phyloP scores from a whole-genome alignment of 1,139 yeast genomes.

The Taiozyma sp. region DNA sequence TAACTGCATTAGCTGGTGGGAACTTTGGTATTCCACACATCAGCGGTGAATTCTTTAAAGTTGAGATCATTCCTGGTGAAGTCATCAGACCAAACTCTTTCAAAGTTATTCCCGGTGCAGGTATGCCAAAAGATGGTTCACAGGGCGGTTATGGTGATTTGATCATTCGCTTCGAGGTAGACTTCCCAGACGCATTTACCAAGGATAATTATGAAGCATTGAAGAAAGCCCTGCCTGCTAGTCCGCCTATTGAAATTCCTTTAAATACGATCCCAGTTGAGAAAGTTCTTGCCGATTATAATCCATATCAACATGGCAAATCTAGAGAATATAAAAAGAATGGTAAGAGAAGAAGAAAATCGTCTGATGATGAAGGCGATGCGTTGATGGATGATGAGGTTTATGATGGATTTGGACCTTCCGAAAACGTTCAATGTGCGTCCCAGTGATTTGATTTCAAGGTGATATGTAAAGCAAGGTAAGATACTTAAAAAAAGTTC shows the following conservation, averaged over 20 bases:
- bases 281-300: constrained; percentile 11
- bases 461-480: too few relatives aligned
- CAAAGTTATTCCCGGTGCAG: constrained; percentile 44
- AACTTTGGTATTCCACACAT: constrained; percentile 39
- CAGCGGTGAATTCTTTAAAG: constrained; percentile 37
- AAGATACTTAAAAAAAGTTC: neutral
- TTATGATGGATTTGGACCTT: neutral
- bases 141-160: constrained; percentile 41
- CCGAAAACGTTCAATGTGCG: constrained; percentile 54
- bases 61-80: constrained; percentile 40
- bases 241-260: constrained; percentile 21
- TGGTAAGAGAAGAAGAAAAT: constrained; percentile 29
- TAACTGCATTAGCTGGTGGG: constrained; percentile 55
- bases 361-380: constrained; percentile 24
- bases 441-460: constrained; percentile 23
- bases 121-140: constrained; percentile 53
- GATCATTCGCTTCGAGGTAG: constrained; percentile 44
- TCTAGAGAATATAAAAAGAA: constrained; percentile 8
- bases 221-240: constrained; percentile 36
- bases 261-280: constrained; percentile 6
- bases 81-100: constrained; percentile 41
- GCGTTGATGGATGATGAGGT: constrained; percentile 42
- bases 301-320: constrained; percentile 5
- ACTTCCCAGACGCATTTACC: constrained; percentile 40
- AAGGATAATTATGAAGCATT: constrained; percentile 33